Evolutionary conservation across 768 basidiomycete genomes (phyloP).

Genomic region (Arthromyces matolae): DNA sequence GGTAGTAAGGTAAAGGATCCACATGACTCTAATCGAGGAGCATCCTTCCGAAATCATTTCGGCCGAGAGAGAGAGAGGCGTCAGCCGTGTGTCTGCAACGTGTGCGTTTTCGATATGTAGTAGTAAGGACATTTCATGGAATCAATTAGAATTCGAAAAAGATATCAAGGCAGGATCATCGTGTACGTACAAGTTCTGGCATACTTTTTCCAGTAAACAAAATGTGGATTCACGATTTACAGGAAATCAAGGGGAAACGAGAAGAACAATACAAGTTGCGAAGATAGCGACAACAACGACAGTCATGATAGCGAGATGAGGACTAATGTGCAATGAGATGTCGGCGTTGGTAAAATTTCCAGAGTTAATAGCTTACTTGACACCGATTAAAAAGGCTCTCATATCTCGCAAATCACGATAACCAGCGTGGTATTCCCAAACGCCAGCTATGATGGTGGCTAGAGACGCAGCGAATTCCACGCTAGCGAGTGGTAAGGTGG

Average conservation of each 20-base stretch:
- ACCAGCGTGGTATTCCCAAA: constrained; percentile 64
- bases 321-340: constrained; percentile 25
- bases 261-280: constrained; percentile 47
- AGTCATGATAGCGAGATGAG: constrained; percentile 50
- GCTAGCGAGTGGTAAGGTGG: constrained; percentile 46
- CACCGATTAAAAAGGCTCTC: constrained; percentile 56
- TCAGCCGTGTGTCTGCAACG: no score
- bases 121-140: no score
- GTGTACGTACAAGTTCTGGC: no score
- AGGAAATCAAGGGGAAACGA: constrained; percentile 28
- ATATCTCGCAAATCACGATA: constrained; percentile 52
- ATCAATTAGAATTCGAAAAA: no score
- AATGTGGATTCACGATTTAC: not conserved
- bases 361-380: constrained; percentile 41
- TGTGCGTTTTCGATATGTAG: no score
- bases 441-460: constrained; percentile 49
- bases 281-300: constrained; percentile 46
- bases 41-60: no score
- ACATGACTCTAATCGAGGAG: no score
- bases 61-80: no score
- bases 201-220: no score
- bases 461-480: constrained; percentile 53
- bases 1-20: no score
- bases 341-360: not conserved
- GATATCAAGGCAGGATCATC: no score